Evolutionary conservation across 371 early-diverging fungal genomes (phyloP).

Genomic region (Mucor mucedo): DNA sequence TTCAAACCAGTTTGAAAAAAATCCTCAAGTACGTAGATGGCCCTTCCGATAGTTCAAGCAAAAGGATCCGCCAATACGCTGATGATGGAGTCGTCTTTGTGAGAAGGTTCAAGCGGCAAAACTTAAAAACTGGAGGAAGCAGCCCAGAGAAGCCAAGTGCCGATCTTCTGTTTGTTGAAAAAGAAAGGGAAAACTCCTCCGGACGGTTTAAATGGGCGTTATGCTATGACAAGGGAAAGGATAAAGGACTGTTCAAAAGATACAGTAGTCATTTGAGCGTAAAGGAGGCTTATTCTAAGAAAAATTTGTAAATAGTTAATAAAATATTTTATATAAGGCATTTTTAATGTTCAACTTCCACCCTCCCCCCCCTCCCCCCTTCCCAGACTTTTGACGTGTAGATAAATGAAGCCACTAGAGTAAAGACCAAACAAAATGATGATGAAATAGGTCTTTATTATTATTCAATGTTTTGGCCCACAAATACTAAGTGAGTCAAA

Average conservation of each 20-base stretch:
- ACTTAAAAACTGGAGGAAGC: background rate
- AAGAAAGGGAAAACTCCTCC: constrained; percentile 10
- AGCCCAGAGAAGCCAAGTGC: constrained; percentile 5
- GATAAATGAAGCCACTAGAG: no score
- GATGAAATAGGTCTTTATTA: no score
- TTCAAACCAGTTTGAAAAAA: constrained; percentile 12
- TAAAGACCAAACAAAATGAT: no score
- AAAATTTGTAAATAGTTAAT: constrained; percentile 13
- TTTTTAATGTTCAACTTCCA: no score
- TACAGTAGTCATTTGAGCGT: constrained; percentile 19
- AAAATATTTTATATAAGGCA: no score
- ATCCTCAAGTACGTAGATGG: no score
- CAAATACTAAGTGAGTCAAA: no score
- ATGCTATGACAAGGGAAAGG: constrained; percentile 16
- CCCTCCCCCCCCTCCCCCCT: no score
- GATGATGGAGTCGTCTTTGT: constrained; percentile 11
- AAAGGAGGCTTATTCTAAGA: constrained; percentile 11
- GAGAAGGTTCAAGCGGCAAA: constrained; percentile 1
- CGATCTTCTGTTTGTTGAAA: constrained; percentile 14
- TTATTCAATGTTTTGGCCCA: no score
- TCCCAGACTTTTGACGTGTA: no score
- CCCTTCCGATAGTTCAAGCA: constrained; percentile 9
- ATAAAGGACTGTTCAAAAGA: constrained; percentile 17
- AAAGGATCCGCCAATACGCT: constrained; percentile 18
- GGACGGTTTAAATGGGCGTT: constrained; percentile 19